These are phyloP conservation scores for Xylariaceae sp. DNA, from an alignment of 2,329 filamentous ascomycete species.

Conservation along the genomic window DNA sequence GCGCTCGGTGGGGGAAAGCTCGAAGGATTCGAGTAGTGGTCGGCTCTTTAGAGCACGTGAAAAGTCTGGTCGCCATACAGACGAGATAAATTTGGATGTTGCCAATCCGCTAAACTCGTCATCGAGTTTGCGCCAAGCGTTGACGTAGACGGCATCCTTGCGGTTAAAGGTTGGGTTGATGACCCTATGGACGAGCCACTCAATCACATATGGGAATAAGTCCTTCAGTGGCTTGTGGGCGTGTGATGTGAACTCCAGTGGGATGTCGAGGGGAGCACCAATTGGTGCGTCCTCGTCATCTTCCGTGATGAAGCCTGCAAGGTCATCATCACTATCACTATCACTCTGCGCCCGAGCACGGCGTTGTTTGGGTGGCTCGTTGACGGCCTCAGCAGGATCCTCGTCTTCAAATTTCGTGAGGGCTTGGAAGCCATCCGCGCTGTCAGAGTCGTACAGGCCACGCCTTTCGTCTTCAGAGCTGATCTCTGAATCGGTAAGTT, in stretches of 20 bases:
- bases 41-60: constrained; percentile 59
- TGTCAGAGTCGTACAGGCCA: constrained; percentile 34
- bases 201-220: constrained; percentile 67
- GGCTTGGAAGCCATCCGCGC: constrained; percentile 28
- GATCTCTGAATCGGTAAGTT: constrained; percentile 17
- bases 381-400: constrained; percentile 20
- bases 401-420: constrained; percentile 35
- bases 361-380: constrained; percentile 10
- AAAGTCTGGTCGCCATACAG: constrained; percentile 65
- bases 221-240: constrained; percentile 63
- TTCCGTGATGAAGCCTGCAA: constrained; percentile 57
- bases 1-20: constrained; percentile 35
- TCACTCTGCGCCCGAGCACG: constrained; percentile 18
- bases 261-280: constrained; percentile 56
- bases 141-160: constrained; percentile 57
- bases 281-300: constrained; percentile 51
- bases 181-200: constrained; percentile 78
- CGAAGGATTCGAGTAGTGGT: constrained; percentile 52
- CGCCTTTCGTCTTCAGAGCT: constrained; percentile 45
- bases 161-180: constrained; percentile 64
- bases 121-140: constrained; percentile 67
- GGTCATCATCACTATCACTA: constrained; percentile 36
- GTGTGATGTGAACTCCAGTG: constrained; percentile 63
- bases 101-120: constrained; percentile 64
- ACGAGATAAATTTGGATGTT: constrained; percentile 65